Evolutionary conservation across 2,329 filamentous ascomycete species (phyloP).

Genomic region (Orbilia quercus): DNA sequence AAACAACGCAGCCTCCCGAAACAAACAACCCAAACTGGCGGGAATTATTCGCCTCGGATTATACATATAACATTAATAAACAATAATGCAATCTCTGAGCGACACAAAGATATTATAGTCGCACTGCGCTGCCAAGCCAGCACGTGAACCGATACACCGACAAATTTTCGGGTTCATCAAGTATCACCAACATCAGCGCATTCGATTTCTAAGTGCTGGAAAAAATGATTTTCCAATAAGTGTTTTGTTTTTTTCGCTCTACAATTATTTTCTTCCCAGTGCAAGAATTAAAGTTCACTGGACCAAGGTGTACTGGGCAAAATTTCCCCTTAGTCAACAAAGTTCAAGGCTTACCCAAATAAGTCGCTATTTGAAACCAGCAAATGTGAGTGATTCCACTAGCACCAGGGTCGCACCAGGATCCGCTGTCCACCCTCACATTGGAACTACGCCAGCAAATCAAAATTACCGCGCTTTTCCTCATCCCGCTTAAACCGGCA

Average conservation of each 20-base stretch:
- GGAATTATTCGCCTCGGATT: neutral
- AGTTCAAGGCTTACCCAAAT: neutral
- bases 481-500: constrained; percentile 17
- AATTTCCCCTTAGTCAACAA: neutral
- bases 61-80: too few relatives aligned
- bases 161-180: too few relatives aligned
- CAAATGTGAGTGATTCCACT: constrained; percentile 1
- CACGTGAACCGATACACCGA: too few relatives aligned
- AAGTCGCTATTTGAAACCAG: constrained; percentile 46
- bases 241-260: too few relatives aligned
- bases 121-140: constrained; percentile 4
- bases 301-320: too few relatives aligned
- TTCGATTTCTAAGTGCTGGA: too few relatives aligned
- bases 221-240: too few relatives aligned
- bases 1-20: constrained; percentile 24
- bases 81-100: too few relatives aligned
- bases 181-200: too few relatives aligned
- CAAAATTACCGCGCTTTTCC: constrained; percentile 53
- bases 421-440: constrained; percentile 20
- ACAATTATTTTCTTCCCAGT: too few relatives aligned
- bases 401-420: constrained; percentile 24
- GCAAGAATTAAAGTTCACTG: too few relatives aligned
- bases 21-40: constrained; percentile 13
- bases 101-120: too few relatives aligned
- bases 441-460: constrained; percentile 30